phyloP scores from a whole-genome alignment of 1,284 basidiomycete genomes.

The Sanguinoderma infundibulare region DNA sequence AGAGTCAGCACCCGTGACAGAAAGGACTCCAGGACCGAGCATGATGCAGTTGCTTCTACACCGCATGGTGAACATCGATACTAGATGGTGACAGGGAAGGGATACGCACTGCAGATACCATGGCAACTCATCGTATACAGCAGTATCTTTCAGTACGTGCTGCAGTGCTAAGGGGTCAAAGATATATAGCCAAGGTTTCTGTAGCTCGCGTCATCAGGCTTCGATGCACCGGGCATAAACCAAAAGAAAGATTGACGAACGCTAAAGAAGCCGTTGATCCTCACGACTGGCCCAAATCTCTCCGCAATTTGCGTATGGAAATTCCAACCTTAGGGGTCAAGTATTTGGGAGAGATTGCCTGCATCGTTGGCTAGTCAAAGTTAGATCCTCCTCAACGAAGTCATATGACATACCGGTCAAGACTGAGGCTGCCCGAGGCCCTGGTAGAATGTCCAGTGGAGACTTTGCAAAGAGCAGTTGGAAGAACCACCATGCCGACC shows the following conservation, averaged over 20 bases:
- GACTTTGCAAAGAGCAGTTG: not conserved
- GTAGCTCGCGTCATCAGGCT: not conserved
- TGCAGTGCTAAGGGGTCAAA: conserved; percentile 25
- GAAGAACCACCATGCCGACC: conserved; percentile 6
- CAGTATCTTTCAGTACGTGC: conserved; percentile 19
- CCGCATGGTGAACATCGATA: too few relatives aligned
- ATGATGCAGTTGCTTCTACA: conserved; percentile 3
- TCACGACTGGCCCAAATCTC: conserved; percentile 18
- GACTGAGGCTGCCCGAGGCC: conserved; percentile 16
- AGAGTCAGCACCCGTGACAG: not conserved
- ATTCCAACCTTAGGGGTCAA: conserved; percentile 19
- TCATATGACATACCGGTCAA: conserved; percentile 15
- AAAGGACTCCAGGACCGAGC: not conserved
- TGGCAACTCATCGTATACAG: conserved; percentile 20
- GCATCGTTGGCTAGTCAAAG: too few relatives aligned
- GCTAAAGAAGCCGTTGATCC: conserved; percentile 13
- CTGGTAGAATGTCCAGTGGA: conserved; percentile 21
- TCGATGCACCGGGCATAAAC: not conserved
- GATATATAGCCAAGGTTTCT: conserved; percentile 18
- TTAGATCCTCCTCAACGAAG: not conserved
- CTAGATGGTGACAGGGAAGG: not conserved
- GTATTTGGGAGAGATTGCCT: conserved; percentile 21
- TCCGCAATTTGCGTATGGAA: conserved; percentile 18
- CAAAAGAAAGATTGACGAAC: not conserved
- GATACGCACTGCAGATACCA: conserved; percentile 17